Evolutionary conservation across 2,329 filamentous ascomycete species (phyloP), one percentile per base, ranked within the genome.

Genomic region (Sporothrix brasiliensis): DNA sequence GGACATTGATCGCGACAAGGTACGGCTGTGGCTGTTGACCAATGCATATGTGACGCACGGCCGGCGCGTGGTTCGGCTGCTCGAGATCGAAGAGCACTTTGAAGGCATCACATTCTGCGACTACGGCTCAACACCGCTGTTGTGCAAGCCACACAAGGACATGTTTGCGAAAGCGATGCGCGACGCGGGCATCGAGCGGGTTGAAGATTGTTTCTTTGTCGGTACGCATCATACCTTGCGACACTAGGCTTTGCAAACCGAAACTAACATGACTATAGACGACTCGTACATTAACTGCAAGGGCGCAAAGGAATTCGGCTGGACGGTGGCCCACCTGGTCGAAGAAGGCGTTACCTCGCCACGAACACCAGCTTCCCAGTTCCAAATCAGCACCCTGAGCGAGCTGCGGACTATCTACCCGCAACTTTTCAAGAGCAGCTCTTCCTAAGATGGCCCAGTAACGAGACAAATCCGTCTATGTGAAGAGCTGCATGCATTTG

Each of bases 101-200:
- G 94, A 98, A 73, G 95, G 95, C 9, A 88, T 98, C 72, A 99
- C 95, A 0, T 99, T 89, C 79, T 99, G 96, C 78, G 92, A 99
- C 80, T 99, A 99, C 80, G 85, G 83, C 13, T 81, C 86, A 19
- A 82, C 87, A 54, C 90, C 88, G 6, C 85, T 99, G 73, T 81
- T 96, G 61, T 97, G 95, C 83, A 99, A 99, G 79, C 95, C 95
- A 3, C 86, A 91, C 70, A 84, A 85, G 68, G 88, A 89, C 67
- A 95, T 97, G 91, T 99, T 89, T 78, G 86, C 86, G 50, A 97
- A 95, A 81, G 95, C 92, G 6, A 97, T 98, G 91, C 83, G 80
- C 61, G 91, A 98, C 75, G 93, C 94, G 0, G 91, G 90, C 0
- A 87, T 91, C 1, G 84, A 86, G 16, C 84, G 87, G 49, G 82